Evolutionary conservation across 2,329 filamentous ascomycete genomes (phyloP).

Genomic region (Fusarium pseudonygamai): DNA sequence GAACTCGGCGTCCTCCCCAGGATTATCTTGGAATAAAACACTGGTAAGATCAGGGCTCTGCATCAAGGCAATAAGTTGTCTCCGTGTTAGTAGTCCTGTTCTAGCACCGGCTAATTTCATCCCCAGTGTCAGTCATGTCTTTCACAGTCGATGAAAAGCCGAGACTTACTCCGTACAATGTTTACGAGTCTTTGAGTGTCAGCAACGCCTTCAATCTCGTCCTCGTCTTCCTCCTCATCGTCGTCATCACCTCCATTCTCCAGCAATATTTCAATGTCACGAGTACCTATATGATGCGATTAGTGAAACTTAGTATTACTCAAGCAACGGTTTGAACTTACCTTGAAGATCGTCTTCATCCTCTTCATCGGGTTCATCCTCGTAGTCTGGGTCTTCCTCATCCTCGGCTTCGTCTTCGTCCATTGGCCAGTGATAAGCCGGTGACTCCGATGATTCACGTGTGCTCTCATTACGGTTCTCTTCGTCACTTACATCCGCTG

Average conservation of each 20-base stretch:
- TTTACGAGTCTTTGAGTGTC: conserved; percentile 46
- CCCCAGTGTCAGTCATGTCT: conserved; percentile 12
- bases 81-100: conserved; percentile 46
- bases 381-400: conserved; percentile 44
- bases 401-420: conserved; percentile 49
- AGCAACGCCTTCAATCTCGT: conserved; percentile 40
- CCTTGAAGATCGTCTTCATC: conserved; percentile 40
- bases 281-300: conserved; percentile 13
- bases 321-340: neutral
- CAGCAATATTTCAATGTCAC: conserved; percentile 31
- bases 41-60: conserved; percentile 51
- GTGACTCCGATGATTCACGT: conserved; percentile 20
- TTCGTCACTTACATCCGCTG: conserved; percentile 1
- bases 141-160: neutral
- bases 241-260: conserved; percentile 33
- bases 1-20: conserved; percentile 50
- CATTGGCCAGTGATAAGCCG: conserved; percentile 21
- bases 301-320: neutral
- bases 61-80: conserved; percentile 54
- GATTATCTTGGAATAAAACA: conserved; percentile 49
- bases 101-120: conserved; percentile 37
- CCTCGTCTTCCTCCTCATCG: conserved; percentile 37
- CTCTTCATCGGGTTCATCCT: conserved; percentile 43
- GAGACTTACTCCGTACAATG: conserved; percentile 44
- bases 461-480: conserved; percentile 15